Percentiles rank a stretch among this genome's conserved stretches.
Conservation (phyloP, 139 green algal genomes). For the Picochlorum sp. region DNA sequence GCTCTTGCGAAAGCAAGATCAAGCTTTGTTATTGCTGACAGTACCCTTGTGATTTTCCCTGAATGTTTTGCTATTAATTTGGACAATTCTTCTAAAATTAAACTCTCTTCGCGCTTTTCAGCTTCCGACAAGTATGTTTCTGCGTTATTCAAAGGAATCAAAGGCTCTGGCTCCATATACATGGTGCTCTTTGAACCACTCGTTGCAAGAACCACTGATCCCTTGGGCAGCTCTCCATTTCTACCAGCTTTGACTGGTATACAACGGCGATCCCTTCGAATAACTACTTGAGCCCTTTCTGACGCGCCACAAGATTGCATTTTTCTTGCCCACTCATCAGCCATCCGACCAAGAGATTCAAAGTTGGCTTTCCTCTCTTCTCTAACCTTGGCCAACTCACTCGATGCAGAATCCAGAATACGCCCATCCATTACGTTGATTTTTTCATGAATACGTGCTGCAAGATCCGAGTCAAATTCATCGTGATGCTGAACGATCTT, state of each 20-base stretch:
- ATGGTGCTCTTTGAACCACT: slow-evolving; percentile 55
- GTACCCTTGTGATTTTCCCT: slow-evolving; percentile 13
- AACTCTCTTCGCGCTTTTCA: slow-evolving; percentile 49
- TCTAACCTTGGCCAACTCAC: slow-evolving; percentile 34
- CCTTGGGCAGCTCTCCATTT: slow-evolving; percentile 59
- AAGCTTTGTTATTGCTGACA: slow-evolving; percentile 40
- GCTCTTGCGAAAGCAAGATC: slow-evolving; percentile 58
- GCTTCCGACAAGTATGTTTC: slow-evolving; percentile 48
- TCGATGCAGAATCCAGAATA: slow-evolving; percentile 40
- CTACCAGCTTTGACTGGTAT: slow-evolving; percentile 42
- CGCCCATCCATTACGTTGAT: slow-evolving; percentile 2
- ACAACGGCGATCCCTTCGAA: slow-evolving; percentile 40
- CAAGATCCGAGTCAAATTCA: neutral
- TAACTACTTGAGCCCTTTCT: slow-evolving; percentile 42
- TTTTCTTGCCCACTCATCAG: slow-evolving; percentile 39
- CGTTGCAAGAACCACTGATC: slow-evolving; percentile 47
- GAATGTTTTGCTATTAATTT: slow-evolving; percentile 16
- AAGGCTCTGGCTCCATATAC: slow-evolving; percentile 73
- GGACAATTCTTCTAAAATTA: slow-evolving; percentile 42
- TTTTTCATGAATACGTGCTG: neutral
- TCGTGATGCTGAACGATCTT: neutral
- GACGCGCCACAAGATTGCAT: slow-evolving; percentile 35
- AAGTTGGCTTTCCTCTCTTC: slow-evolving; percentile 35
- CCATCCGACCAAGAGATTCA: slow-evolving; percentile 22
- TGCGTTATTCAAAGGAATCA: slow-evolving; percentile 72